Percentiles rank a stretch among this genome's conserved stretches.
These are phyloP conservation scores for Diaporthe destruens DNA, from an alignment of 2,329 filamentous ascomycete genomes.

Conservation along the genomic window DNA sequence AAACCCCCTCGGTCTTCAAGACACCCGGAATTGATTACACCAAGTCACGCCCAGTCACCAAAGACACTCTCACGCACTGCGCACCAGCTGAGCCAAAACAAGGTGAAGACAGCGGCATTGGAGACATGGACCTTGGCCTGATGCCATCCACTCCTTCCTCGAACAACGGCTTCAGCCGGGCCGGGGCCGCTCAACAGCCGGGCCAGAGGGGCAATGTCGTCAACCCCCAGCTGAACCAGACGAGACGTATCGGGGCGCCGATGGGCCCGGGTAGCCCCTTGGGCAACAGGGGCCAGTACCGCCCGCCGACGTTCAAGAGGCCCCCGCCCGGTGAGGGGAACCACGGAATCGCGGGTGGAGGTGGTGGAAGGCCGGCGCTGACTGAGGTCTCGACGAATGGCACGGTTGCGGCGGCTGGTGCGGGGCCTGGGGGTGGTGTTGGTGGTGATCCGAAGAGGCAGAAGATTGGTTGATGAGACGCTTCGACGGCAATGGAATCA, in stretches of 20 bases:
- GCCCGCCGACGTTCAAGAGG: slow-evolving; percentile 70
- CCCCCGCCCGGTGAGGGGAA: slow-evolving; percentile 52
- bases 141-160: slow-evolving; percentile 8
- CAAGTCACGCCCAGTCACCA: slow-evolving; percentile 78
- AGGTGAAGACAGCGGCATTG: slow-evolving; percentile 42
- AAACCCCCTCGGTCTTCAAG: slow-evolving; percentile 88
- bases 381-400: slow-evolving; percentile 65
- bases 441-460: slow-evolving; percentile 65
- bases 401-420: slow-evolving; percentile 45
- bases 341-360: slow-evolving; percentile 41
- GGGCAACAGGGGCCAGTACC: slow-evolving; percentile 69
- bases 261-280: slow-evolving; percentile 67
- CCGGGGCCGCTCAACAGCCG: slow-evolving; percentile 11
- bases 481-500: neutral
- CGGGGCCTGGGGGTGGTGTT: slow-evolving; percentile 44
- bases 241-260: slow-evolving; percentile 71
- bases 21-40: slow-evolving; percentile 89
- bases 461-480: slow-evolving; percentile 51
- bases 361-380: slow-evolving; percentile 56
- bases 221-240: slow-evolving; percentile 67
- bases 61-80: slow-evolving; percentile 64
- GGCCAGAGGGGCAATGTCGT: slow-evolving; percentile 55
- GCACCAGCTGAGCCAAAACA: slow-evolving; percentile 49
- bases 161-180: slow-evolving; percentile 20
- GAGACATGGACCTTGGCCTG: slow-evolving; percentile 3